phyloP scores from a whole-genome alignment of 202 grass and related monocot species.

The Carex sylvatica region DNA sequence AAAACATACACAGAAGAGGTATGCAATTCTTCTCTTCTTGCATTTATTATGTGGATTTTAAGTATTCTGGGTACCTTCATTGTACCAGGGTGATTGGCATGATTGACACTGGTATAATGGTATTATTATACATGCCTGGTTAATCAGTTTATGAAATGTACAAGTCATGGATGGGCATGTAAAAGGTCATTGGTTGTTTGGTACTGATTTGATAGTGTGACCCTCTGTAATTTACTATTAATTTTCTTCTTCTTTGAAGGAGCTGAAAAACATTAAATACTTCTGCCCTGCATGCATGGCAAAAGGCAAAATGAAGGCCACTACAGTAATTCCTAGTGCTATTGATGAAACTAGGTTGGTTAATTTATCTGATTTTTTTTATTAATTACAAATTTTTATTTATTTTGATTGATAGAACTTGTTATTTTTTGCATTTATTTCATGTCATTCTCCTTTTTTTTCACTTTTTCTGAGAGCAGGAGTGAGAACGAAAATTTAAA shows the following conservation, averaged over 20 bases:
- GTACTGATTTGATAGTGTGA: background rate
- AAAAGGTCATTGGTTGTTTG: background rate
- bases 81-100: background rate
- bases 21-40: slow-evolving; percentile 28
- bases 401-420: slow-evolving; percentile 25
- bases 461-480: slow-evolving; percentile 34
- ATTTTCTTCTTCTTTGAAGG: slow-evolving; percentile 38
- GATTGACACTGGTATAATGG: background rate
- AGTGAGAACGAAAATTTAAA: slow-evolving; percentile 39
- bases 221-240: background rate
- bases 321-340: slow-evolving; percentile 16
- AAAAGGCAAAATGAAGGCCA: slow-evolving; percentile 32
- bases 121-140: background rate
- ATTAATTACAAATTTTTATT: background rate
- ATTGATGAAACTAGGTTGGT: slow-evolving; percentile 46
- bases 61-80: background rate
- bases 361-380: slow-evolving; percentile 15
- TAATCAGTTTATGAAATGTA: background rate
- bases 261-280: slow-evolving; percentile 73
- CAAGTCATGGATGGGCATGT: background rate
- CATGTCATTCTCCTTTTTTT: background rate
- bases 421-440: background rate
- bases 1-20: slow-evolving; percentile 65
- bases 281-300: slow-evolving; percentile 91
- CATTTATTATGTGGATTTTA: slow-evolving; percentile 22